Conservation (phyloP, 306 rosid species). For the Ochetophila trinervis region DNA sequence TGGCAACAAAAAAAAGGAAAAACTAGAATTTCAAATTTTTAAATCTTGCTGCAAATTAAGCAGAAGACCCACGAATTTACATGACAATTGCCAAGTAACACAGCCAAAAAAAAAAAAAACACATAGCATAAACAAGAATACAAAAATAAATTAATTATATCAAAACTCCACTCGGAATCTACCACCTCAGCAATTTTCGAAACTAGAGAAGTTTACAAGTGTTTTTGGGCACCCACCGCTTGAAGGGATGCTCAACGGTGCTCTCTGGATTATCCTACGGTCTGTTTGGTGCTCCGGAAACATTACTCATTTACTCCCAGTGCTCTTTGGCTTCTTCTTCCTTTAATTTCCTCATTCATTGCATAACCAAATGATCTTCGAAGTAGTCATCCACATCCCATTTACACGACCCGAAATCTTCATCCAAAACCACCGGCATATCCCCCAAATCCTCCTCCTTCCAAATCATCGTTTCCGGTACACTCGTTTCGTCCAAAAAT, state of each 20-base stretch:
- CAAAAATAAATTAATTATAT: not conserved
- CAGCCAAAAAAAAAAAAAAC: not conserved
- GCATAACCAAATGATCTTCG: slow-evolving; percentile 25
- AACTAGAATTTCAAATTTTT: not conserved
- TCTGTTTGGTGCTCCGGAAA: too few relatives aligned
- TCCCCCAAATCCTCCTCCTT: slow-evolving; percentile 27
- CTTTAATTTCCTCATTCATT: too few relatives aligned
- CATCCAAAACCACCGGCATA: slow-evolving; percentile 30
- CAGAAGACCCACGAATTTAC: too few relatives aligned
- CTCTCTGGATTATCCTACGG: too few relatives aligned
- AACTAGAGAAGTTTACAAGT: too few relatives aligned
- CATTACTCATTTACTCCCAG: too few relatives aligned
- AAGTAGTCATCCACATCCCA: slow-evolving; percentile 75
- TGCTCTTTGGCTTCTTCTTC: too few relatives aligned
- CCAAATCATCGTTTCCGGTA: slow-evolving; percentile 2
- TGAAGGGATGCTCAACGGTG: too few relatives aligned
- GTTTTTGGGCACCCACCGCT: too few relatives aligned
- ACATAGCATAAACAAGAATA: not conserved
- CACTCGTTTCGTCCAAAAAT: slow-evolving; percentile 23
- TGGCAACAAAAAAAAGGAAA: not conserved
- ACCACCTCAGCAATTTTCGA: not conserved
- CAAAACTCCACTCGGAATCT: slow-evolving; percentile 15
- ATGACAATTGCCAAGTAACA: not conserved
- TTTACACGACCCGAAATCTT: slow-evolving; percentile 59
- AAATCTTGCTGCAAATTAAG: too few relatives aligned